Evolutionary conservation across 768 basidiomycete species (phyloP), one percentile per base, ranked within the genome.

Genomic region (Filobasidium floriforme): DNA sequence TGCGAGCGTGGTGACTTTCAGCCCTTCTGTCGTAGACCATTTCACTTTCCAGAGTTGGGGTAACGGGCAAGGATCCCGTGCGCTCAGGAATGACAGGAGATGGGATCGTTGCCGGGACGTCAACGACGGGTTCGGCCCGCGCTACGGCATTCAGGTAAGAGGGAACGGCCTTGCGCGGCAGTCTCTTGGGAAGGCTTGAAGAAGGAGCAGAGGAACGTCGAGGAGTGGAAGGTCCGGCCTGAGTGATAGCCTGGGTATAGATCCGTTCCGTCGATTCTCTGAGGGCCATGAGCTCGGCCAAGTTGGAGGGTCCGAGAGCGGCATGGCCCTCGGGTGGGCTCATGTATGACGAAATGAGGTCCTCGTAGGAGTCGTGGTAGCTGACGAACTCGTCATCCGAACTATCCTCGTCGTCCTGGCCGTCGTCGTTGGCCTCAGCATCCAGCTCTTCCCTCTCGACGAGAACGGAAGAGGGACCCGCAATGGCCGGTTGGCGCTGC

Each of bases 351-450:
- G 32, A 3, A 9, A 37, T 37, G 32, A 37, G 32, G 32, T 37
- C 9, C 22, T 49, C 46, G 12, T 49, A 49, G 6, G 54, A 57
- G 4, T 24, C 18, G 14, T 28, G 24, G 24, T 24, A 32, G 54
- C 54, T 57, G 54, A 57, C 29, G 24, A 57, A 57, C n/a, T 57
- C 54, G 12, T 57, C 54, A 7, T 57, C 54, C 26, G 54, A 57
- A 28, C 29, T 32, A 32, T 57, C 54, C 26, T 32, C 54, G 4
- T 57, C 54, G 4, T 26, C 15, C 7, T 15, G 24, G 12, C 24
- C 19, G 46, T 18, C 18, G 3, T 51, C 32, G 4, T 37, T 37
- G 32, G 32, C 32, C 32, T 37, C 32, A 9, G 32, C 32, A 4
- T 9, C 32, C 9, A 37, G 4, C 3, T 37, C 32, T 37, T 37